Evolutionary conservation across 495 filamentous ascomycete genomes (phyloP).

Genomic region (Choiromyces venosus): DNA sequence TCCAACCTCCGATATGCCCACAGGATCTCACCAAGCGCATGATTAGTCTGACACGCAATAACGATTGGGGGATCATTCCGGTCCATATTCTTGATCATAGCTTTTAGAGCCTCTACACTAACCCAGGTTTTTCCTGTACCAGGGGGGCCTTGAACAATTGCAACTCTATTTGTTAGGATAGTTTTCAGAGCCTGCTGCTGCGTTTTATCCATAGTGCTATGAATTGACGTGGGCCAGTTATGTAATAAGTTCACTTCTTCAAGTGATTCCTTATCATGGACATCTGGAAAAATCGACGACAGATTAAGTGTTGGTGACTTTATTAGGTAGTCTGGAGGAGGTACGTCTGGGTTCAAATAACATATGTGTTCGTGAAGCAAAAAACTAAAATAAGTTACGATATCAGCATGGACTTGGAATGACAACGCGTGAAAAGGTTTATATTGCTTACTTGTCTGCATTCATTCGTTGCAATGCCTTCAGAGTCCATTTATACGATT

Average conservation of each 20-base stretch:
- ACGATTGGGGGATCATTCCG: slow-evolving; percentile 64
- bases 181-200: slow-evolving; percentile 63
- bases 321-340: slow-evolving; percentile 50
- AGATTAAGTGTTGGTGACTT: slow-evolving; percentile 50
- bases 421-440: slow-evolving; percentile 7
- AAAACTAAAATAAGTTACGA: slow-evolving; percentile 47
- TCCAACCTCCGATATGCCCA: background rate
- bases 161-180: slow-evolving; percentile 66
- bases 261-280: slow-evolving; percentile 41
- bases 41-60: slow-evolving; percentile 82
- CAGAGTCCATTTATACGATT: slow-evolving; percentile 66
- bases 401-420: slow-evolving; percentile 41
- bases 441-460: slow-evolving; percentile 51
- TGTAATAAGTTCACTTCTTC: slow-evolving; percentile 50
- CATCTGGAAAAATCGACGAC: slow-evolving; percentile 42
- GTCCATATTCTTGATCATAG: slow-evolving; percentile 60
- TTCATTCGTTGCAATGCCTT: slow-evolving; percentile 67
- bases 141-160: slow-evolving; percentile 85
- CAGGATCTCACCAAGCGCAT: slow-evolving; percentile 56
- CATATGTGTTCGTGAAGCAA: slow-evolving; percentile 60
- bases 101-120: slow-evolving; percentile 54
- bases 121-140: slow-evolving; percentile 61
- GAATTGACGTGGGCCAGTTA: slow-evolving; percentile 48
- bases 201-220: slow-evolving; percentile 59
- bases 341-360: slow-evolving; percentile 47